Percentiles rank a stretch among this genome's conserved stretches.
phyloP scores from a whole-genome alignment of 495 filamentous ascomycete species.

The Margaritispora aquatica region DNA sequence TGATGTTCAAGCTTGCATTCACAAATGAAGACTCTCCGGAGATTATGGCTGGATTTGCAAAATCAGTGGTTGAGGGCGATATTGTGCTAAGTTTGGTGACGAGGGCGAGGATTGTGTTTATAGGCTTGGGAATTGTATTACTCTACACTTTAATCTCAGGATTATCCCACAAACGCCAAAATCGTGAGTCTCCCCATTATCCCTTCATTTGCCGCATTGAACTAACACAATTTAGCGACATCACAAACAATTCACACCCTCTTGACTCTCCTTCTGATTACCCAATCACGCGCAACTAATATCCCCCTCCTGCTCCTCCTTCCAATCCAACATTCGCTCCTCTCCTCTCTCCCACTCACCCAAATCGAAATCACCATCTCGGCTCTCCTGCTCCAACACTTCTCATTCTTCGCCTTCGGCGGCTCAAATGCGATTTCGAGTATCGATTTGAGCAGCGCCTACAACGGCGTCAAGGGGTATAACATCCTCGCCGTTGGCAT shows the following conservation, averaged over 20 bases:
- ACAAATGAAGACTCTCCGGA: constrained; percentile 81
- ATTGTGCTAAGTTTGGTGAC: constrained; percentile 39
- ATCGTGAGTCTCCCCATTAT: constrained; percentile 16
- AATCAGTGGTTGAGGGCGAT: constrained; percentile 35
- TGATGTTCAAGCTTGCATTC: constrained; percentile 82
- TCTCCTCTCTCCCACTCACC: constrained; percentile 41
- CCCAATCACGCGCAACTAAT: constrained; percentile 77
- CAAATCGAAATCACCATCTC: constrained; percentile 54
- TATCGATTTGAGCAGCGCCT: constrained; percentile 75
- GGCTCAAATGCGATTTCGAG: constrained; percentile 90
- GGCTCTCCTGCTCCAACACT: constrained; percentile 61
- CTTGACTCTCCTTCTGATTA: constrained; percentile 73
- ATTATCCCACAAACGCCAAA: constrained; percentile 11
- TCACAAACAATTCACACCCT: constrained; percentile 54
- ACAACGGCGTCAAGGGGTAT: constrained; percentile 73
- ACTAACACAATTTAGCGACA: constrained; percentile 22
- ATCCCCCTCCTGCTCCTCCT: constrained; percentile 78
- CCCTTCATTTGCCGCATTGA: not conserved
- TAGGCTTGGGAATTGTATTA: constrained; percentile 41
- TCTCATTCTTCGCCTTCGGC: constrained; percentile 85
- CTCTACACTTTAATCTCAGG: constrained; percentile 30
- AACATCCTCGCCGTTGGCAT: constrained; percentile 62
- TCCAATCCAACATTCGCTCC: constrained; percentile 46
- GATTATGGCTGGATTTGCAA: constrained; percentile 52
- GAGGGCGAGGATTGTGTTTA: constrained; percentile 45